Conservation (phyloP, 345 rosid species). For the Citrus cavaleriei region DNA sequence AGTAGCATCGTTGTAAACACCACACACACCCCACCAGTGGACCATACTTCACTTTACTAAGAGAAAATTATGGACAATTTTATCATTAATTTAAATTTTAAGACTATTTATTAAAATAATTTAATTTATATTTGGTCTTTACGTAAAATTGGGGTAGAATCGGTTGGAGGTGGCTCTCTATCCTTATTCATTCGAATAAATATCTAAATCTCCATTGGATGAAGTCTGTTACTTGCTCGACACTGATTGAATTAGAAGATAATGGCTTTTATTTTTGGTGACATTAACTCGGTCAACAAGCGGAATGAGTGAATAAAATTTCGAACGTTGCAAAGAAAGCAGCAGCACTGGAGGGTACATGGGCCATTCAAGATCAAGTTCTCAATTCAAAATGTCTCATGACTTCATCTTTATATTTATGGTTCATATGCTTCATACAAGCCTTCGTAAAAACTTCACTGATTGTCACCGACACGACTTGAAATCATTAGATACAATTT, state of each 20-base stretch:
- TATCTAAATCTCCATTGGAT: neutral
- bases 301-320: neutral
- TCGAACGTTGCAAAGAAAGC: too few species aligned
- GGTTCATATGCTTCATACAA: neutral
- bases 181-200: too few species aligned
- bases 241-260: neutral
- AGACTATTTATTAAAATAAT: too few species aligned
- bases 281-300: neutral
- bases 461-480: neutral
- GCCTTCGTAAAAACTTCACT: neutral
- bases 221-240: too few species aligned
- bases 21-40: fast-evolving
- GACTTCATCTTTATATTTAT: neutral
- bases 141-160: too few species aligned
- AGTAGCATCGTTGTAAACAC: too few species aligned
- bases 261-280: too few species aligned
- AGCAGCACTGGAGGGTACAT: neutral
- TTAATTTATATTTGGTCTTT: too few species aligned
- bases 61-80: too few species aligned
- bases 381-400: neutral
- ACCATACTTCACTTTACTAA: too few species aligned
- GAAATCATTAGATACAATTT: neutral
- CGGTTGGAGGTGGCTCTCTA: too few species aligned
- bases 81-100: too few species aligned
- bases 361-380: neutral